Conservation (phyloP, 1,284 basidiomycete genomes). For the Irpex lacteus region DNA sequence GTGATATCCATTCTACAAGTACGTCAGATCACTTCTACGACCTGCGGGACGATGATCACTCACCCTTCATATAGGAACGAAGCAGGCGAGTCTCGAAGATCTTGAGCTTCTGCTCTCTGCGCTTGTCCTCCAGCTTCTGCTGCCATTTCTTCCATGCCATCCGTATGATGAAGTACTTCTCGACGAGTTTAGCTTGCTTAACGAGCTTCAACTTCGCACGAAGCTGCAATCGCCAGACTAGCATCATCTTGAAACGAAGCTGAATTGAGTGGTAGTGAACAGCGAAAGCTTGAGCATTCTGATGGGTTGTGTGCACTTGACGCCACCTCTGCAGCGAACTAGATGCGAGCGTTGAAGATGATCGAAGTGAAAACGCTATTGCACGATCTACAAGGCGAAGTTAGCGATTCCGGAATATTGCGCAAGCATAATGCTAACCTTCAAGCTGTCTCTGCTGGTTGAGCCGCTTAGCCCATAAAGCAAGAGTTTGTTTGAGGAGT, state of each 20-base stretch:
- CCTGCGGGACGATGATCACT: constrained; percentile 17
- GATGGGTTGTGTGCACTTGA: constrained; percentile 42
- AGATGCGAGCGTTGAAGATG: constrained; percentile 38
- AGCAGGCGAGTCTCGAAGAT: constrained; percentile 39
- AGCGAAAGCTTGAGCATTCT: constrained; percentile 50
- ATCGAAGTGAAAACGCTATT: constrained; percentile 46
- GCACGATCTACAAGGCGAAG: constrained; percentile 42
- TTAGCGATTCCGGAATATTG: neutral
- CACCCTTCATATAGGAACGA: constrained; percentile 46
- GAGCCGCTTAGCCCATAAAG: constrained; percentile 52
- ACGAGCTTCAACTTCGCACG: constrained; percentile 47
- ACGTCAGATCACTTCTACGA: constrained; percentile 12
- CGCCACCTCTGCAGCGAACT: constrained; percentile 50
- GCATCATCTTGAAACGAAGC: constrained; percentile 44
- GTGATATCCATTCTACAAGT: constrained; percentile 46
- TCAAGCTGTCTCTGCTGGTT: constrained; percentile 39
- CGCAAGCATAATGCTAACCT: constrained; percentile 34
- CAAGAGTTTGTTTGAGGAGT: constrained; percentile 45
- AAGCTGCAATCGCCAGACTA: constrained; percentile 58
- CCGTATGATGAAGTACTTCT: constrained; percentile 52
- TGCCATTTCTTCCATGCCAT: constrained; percentile 54
- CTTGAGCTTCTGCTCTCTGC: constrained; percentile 44
- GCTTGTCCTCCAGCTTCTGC: constrained; percentile 45
- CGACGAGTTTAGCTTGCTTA: constrained; percentile 58
- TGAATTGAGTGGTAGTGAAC: constrained; percentile 46